Evolutionary conservation across 495 filamentous ascomycete genomes (phyloP), one percentile per base, ranked within the genome.

Genomic region (Mytilinidion resinicola): DNA sequence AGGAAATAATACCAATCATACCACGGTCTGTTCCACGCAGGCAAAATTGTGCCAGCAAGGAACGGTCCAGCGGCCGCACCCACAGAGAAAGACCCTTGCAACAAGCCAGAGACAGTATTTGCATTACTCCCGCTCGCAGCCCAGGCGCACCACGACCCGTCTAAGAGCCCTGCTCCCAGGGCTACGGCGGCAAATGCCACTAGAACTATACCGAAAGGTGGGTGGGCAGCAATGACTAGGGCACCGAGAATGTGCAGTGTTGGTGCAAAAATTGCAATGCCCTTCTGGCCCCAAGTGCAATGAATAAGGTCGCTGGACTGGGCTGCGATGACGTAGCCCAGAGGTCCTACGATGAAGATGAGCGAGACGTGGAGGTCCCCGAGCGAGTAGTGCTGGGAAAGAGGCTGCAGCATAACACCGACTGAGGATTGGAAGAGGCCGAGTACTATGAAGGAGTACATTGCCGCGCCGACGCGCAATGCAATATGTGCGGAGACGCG

Each of bases 71-170:
- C 46, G 8, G 51, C 51, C 7, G 60, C 60, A 12, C 60, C 60
- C 9, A 51, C 36, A 19, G 49, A 54, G 36, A 59, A 63, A 34
- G 15, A 20, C 5, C 55, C 60, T 42, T 63, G 60, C 50, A 63
- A 35, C 20, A 63, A 11, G 1, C 60, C 60, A 6, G 41, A 48
- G 0, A 55, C 37, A 19, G 42, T 53, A 9, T 41, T 54, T 11
- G 60, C 60, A 8, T 55, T 53, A 2, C 9, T n/a, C 51, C 53
- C 50, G 21, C 43, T 37, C 1, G 38, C 60, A 19, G 43, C 60
- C 48, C 51, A 63, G 9, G 56, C 55, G 38, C 56, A 58, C 60
- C 60, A 63, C n/a, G 30, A 20, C 8, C 39, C 55, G 49, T 63
- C 60, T 1, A 58, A 38, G 17, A 58, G 33, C 9, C 60, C 60